Evolutionary conservation across 768 basidiomycete species (phyloP).

Genomic region (Lactarius deliciosus): DNA sequence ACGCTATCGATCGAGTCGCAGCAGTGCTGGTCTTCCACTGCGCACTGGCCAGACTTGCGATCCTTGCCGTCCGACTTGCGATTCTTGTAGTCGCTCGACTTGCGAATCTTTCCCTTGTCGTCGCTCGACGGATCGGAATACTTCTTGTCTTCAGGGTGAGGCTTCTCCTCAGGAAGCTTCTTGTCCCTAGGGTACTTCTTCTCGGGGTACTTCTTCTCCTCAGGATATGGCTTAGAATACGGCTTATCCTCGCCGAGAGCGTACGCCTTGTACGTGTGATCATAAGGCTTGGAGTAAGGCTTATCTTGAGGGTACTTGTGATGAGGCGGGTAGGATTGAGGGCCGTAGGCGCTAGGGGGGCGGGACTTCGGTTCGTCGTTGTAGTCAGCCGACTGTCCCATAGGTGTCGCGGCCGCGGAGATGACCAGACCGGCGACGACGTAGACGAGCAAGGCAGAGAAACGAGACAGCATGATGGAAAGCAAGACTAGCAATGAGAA

Average conservation of each 20-base stretch:
- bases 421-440: conserved; percentile 19
- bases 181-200: not conserved
- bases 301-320: not conserved
- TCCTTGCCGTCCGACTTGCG: not conserved
- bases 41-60: not conserved
- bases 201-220: not conserved
- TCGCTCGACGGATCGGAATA: not conserved
- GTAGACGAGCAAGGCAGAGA: conserved; percentile 24
- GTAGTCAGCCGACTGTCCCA: conserved; percentile 7
- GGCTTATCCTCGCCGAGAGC: not conserved
- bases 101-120: not conserved
- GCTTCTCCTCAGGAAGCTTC: conserved; percentile 6
- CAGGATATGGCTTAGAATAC: not conserved
- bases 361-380: conserved; percentile 5
- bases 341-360: conserved; percentile 9
- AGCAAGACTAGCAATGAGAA: conserved; percentile 18
- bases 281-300: not conserved
- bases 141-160: conserved; percentile 1
- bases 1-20: not conserved
- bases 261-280: not conserved
- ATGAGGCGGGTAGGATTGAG: not conserved
- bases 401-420: conserved; percentile 23
- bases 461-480: conserved; percentile 25
- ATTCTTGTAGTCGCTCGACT: not conserved
- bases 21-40: not conserved